Conservation (phyloP, 345 rosid genomes). For the Jatropha curcas region DNA sequence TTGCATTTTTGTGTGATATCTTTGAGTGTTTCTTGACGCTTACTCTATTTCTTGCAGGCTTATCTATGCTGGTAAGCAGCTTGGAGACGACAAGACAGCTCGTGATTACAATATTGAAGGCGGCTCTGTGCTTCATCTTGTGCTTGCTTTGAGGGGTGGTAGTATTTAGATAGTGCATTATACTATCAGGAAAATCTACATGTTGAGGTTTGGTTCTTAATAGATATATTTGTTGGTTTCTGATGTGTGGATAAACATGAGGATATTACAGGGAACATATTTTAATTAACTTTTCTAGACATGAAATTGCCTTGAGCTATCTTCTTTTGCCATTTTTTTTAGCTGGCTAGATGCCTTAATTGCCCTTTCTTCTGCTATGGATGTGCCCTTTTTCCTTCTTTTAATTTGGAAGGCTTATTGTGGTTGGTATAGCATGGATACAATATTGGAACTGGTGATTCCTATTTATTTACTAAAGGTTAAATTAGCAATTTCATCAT, state of each 20-base stretch:
- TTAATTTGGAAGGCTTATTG: neutral
- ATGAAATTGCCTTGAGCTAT: neutral
- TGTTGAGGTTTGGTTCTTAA: neutral
- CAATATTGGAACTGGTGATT: neutral
- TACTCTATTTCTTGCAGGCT: conserved; percentile 36
- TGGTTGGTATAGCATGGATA: neutral
- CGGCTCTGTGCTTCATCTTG: conserved; percentile 98
- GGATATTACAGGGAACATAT: neutral
- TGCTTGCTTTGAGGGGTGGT: conserved; percentile 95
- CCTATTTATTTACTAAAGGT: neutral
- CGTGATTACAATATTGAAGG: conserved; percentile 92
- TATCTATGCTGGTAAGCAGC: conserved; percentile 96
- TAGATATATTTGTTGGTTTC: neutral
- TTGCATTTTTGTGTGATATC: neutral
- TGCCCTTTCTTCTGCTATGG: neutral
- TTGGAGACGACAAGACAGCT: conserved; percentile 94
- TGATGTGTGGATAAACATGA: neutral
- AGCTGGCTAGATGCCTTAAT: neutral
- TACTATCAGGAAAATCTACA: neutral
- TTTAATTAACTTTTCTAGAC: neutral
- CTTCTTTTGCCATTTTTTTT: neutral
- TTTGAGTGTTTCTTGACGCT: neutral
- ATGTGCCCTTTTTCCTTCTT: neutral
- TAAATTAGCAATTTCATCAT: neutral
- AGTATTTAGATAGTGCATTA: conserved; percentile 2